Conservation (phyloP, 1,284 basidiomycete genomes). For the Naganishia sp. region DNA sequence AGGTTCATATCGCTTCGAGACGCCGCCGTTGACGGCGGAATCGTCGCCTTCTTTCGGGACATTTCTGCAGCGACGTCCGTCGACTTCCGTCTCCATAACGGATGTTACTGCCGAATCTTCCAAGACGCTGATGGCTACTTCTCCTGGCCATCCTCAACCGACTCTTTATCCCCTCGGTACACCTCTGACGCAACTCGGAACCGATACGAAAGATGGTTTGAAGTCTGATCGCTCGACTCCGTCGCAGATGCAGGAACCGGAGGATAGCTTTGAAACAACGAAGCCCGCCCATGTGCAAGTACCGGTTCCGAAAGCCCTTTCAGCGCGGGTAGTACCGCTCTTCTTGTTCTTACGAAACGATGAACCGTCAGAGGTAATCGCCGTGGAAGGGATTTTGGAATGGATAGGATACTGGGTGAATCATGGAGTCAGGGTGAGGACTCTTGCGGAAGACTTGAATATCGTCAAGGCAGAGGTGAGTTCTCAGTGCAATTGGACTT, state of each 20-base stretch:
- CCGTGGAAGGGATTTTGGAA: conserved; percentile 1
- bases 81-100: not conserved
- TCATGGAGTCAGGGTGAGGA: conserved; percentile 1
- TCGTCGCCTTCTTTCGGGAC: conserved; percentile 12
- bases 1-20: not conserved
- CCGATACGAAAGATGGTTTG: too few relatives aligned
- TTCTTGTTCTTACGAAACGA: not conserved
- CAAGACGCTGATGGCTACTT: not conserved
- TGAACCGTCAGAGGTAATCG: not conserved
- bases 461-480: conserved; percentile 8
- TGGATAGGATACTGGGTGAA: conserved; percentile 4
- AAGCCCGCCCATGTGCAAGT: not conserved
- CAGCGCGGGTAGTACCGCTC: not conserved
- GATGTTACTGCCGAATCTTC: not conserved
- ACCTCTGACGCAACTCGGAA: not conserved
- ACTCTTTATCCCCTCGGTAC: not conserved
- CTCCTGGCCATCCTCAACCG: not conserved
- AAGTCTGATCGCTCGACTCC: too few relatives aligned
- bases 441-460: not conserved
- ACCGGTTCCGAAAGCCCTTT: not conserved
- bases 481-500: not conserved
- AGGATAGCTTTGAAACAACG: too few relatives aligned
- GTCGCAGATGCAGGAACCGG: too few relatives aligned
- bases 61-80: conserved; percentile 1
- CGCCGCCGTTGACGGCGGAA: not conserved